Conservation (phyloP, 2,329 filamentous ascomycete species). For the Aspergillus caelatus region DNA sequence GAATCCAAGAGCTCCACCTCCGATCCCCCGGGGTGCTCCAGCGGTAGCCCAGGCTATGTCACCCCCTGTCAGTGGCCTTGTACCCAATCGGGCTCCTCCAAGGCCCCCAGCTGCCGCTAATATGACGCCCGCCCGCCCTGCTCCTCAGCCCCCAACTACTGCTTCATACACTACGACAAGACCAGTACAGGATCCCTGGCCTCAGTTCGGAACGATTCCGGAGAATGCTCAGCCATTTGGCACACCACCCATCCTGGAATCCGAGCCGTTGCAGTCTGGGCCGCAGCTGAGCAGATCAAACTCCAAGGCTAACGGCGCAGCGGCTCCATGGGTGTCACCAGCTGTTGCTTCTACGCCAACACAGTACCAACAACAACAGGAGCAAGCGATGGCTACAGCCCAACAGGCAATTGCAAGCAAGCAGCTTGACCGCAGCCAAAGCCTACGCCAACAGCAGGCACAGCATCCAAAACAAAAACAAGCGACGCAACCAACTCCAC, state of each 20-base stretch:
- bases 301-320: slow-evolving; percentile 61
- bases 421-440: slow-evolving; percentile 72
- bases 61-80: slow-evolving; percentile 55
- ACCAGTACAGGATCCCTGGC: slow-evolving; percentile 57
- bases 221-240: slow-evolving; percentile 38
- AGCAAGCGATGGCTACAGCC: slow-evolving; percentile 77
- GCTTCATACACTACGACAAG: slow-evolving; percentile 49
- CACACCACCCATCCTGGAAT: slow-evolving; percentile 57
- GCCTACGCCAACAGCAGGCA: slow-evolving; percentile 67
- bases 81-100: slow-evolving; percentile 83
- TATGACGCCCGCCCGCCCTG: slow-evolving; percentile 44
- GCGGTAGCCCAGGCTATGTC: slow-evolving; percentile 53
- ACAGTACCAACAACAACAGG: slow-evolving; percentile 71
- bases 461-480: slow-evolving; percentile 56
- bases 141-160: slow-evolving; percentile 46
- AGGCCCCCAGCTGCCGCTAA: slow-evolving; percentile 67
- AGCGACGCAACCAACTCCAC: slow-evolving; percentile 29
- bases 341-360: slow-evolving; percentile 41
- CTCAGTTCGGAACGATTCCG: not conserved
- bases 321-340: slow-evolving; percentile 51
- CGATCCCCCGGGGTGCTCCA: slow-evolving; percentile 65
- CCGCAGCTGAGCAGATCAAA: slow-evolving; percentile 71
- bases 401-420: slow-evolving; percentile 73
- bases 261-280: slow-evolving; percentile 64
- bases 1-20: slow-evolving; percentile 90